Evolutionary conservation across 768 basidiomycete species (phyloP).

Genomic region (Tricholoma terreum): DNA sequence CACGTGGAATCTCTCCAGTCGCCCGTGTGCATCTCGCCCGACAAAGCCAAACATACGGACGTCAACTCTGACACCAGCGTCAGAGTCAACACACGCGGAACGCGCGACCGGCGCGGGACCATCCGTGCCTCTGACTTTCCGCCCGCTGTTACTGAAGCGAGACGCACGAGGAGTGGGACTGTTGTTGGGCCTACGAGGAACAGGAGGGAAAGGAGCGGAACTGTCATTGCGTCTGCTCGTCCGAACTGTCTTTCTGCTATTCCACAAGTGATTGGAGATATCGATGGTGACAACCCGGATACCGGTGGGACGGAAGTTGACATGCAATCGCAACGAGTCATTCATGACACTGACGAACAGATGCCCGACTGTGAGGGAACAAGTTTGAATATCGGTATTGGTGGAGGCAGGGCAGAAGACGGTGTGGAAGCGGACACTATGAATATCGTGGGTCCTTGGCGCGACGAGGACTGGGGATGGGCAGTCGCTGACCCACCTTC

Average conservation of each 20-base stretch:
- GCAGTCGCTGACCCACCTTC: conserved; percentile 38
- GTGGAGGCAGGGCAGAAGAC: not conserved
- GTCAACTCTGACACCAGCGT: not conserved
- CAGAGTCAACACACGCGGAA: conserved; percentile 10
- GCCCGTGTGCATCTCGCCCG: conserved; percentile 12
- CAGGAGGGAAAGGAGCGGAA: conserved; percentile 22
- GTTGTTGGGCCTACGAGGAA: conserved; percentile 25
- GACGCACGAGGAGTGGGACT: conserved; percentile 50
- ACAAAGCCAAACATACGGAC: not conserved
- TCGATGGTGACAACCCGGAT: conserved; percentile 4
- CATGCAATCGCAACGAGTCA: conserved; percentile 17
- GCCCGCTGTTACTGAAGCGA: conserved; percentile 14
- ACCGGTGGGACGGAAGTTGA: conserved; percentile 10
- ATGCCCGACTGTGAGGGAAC: not conserved
- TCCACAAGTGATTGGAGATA: not conserved
- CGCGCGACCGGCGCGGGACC: conserved; percentile 42
- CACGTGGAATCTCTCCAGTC: conserved; percentile 8
- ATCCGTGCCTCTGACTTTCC: conserved; percentile 48
- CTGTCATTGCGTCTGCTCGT: conserved; percentile 16
- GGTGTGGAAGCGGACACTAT: conserved; percentile 3
- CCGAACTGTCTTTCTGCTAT: not conserved
- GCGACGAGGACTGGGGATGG: conserved; percentile 31
- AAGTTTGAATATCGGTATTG: not conserved
- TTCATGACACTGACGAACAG: conserved; percentile 4
- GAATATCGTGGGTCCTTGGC: conserved; percentile 19